Percentiles rank a stretch among this genome's conserved stretches.
Conservation (phyloP, 2,329 filamentous ascomycete genomes). For the Cercospora janseana region DNA sequence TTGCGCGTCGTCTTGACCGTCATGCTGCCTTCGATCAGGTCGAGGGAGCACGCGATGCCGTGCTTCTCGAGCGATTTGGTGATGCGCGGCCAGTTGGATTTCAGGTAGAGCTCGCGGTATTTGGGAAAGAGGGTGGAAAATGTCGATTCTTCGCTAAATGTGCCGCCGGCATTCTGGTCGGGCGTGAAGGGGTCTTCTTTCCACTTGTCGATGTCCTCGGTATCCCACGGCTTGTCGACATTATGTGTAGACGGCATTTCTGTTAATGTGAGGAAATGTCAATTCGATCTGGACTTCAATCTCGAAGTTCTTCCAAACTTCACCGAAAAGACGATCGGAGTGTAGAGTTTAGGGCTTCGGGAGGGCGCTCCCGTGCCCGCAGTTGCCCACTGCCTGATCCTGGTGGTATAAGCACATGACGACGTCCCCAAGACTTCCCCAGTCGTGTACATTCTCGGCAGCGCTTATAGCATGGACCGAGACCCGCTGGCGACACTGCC, state of each 20-base stretch:
- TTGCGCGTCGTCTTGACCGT: conserved; percentile 91
- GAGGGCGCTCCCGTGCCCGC: no score
- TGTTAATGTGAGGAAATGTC: conserved; percentile 10
- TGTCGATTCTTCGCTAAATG: conserved; percentile 88
- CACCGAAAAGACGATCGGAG: no score
- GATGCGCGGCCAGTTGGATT: conserved; percentile 88
- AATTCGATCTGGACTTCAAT: not conserved
- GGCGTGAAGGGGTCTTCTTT: conserved; percentile 83
- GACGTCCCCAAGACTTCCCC: no score
- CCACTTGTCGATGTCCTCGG: conserved; percentile 97
- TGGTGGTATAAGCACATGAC: no score
- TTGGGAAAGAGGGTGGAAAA: conserved; percentile 86
- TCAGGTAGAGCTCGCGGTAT: conserved; percentile 91
- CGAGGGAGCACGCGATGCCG: conserved; percentile 86
- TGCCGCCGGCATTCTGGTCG: conserved; percentile 79
- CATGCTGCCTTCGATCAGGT: conserved; percentile 95
- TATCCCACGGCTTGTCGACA: conserved; percentile 90
- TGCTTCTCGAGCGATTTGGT: conserved; percentile 82
- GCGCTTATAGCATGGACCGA: no score
- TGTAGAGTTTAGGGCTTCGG: no score
- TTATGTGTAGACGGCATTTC: conserved; percentile 86
- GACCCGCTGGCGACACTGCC: no score
- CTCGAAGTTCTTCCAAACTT: no score
- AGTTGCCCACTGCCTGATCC: no score
- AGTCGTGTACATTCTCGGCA: no score